phyloP scores from a whole-genome alignment of 2,329 filamentous ascomycete genomes.

The Thielaviopsis populi region DNA sequence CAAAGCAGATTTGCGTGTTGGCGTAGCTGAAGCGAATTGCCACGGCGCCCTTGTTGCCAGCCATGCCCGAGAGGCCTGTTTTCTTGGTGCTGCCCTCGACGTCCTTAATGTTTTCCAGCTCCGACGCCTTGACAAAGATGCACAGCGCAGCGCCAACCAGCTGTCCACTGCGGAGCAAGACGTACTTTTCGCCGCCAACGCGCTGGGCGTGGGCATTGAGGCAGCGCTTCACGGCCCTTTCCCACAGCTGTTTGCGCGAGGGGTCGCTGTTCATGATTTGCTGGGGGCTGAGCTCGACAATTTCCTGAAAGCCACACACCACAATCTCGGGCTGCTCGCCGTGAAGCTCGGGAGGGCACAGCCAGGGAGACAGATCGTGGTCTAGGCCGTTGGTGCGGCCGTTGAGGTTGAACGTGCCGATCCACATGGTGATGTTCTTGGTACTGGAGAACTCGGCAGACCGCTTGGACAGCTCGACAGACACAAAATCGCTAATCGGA shows the following conservation, averaged over 20 bases:
- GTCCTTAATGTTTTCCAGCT: slow-evolving; percentile 75
- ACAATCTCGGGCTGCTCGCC: slow-evolving; percentile 66
- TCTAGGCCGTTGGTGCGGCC: slow-evolving; percentile 65
- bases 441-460: slow-evolving; percentile 60
- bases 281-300: slow-evolving; percentile 92
- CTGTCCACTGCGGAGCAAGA: slow-evolving; percentile 79
- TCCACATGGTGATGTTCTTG: slow-evolving; percentile 58
- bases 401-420: slow-evolving; percentile 91
- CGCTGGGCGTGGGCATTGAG: slow-evolving; percentile 57
- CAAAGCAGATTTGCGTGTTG: slow-evolving; percentile 83
- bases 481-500: slow-evolving; percentile 84
- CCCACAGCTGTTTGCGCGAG: slow-evolving; percentile 70
- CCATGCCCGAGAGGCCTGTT: slow-evolving; percentile 86
- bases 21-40: slow-evolving; percentile 92
- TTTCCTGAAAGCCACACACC: slow-evolving; percentile 90
- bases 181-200: slow-evolving; percentile 61
- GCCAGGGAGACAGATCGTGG: slow-evolving; percentile 71
- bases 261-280: slow-evolving; percentile 99
- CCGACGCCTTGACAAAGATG: slow-evolving; percentile 72
- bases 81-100: slow-evolving; percentile 95
- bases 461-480: slow-evolving; percentile 54
- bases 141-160: slow-evolving; percentile 86
- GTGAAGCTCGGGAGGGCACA: slow-evolving; percentile 48
- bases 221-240: slow-evolving; percentile 60
- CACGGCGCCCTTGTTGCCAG: slow-evolving; percentile 94